These are phyloP conservation scores for Lonicera japonica DNA, from an alignment of 129 eudicot genomes.

Conservation along the genomic window DNA sequence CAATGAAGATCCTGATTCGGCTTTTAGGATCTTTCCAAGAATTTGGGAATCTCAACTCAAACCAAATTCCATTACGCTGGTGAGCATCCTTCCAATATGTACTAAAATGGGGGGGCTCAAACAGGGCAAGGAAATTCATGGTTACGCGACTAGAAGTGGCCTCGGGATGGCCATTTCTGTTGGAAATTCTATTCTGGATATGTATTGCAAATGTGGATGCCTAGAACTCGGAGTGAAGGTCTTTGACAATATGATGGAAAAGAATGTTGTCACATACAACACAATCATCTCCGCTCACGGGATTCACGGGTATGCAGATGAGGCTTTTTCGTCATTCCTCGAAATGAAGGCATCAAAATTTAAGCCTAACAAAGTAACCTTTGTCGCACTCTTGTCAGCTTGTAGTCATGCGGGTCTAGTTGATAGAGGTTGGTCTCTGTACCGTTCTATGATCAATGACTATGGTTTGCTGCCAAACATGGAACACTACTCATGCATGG, in stretches of 20 bases:
- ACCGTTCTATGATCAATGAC: slow-evolving; percentile 20
- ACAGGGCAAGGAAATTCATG: slow-evolving; percentile 28
- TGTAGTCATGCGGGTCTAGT: slow-evolving; percentile 29
- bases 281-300: slow-evolving; percentile 29
- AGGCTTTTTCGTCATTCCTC: slow-evolving; percentile 18
- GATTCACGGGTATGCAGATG: slow-evolving; percentile 20
- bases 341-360: slow-evolving; percentile 21
- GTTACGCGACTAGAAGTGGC: slow-evolving; percentile 23
- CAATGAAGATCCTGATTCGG: slow-evolving; percentile 13
- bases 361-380: slow-evolving; percentile 23
- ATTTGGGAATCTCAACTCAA: slow-evolving; percentile 17
- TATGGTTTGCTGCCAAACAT: slow-evolving; percentile 18
- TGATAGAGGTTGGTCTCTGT: slow-evolving; percentile 20
- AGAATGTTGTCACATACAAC: slow-evolving; percentile 23
- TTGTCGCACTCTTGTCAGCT: slow-evolving; percentile 25
- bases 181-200: slow-evolving; percentile 22
- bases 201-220: slow-evolving; percentile 33
- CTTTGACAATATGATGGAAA: slow-evolving; percentile 21
- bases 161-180: slow-evolving; percentile 15
- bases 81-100: slow-evolving; percentile 32
- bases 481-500: slow-evolving; percentile 33
- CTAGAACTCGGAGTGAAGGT: slow-evolving; percentile 20
- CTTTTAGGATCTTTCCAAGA: slow-evolving; percentile 17
- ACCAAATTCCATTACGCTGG: slow-evolving; percentile 28
- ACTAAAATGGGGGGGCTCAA: slow-evolving; percentile 24